Percentiles rank a stretch among this genome's conserved stretches.
phyloP scores from a whole-genome alignment of 352 stramenopile genomes.

The Saprolegnia parasitica region DNA sequence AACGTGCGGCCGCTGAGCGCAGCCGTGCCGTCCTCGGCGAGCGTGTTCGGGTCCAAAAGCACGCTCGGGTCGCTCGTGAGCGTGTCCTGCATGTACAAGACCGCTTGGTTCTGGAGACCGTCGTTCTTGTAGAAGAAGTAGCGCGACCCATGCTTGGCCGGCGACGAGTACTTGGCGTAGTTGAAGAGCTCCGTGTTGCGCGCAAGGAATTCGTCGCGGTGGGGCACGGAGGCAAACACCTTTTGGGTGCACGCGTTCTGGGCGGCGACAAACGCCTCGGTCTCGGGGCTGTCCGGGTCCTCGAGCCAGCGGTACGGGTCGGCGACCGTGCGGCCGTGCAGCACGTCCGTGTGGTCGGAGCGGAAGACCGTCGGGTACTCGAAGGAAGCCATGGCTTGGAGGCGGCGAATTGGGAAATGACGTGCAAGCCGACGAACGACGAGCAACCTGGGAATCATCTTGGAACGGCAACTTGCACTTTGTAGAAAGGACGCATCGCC shows the following conservation, averaged over 20 bases:
- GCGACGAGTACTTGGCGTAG: slow-evolving; percentile 84
- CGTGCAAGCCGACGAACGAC: not conserved
- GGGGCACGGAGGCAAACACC: slow-evolving; percentile 57
- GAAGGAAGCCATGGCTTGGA: not conserved
- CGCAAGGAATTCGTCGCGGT: slow-evolving; percentile 62
- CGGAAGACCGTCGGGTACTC: slow-evolving; percentile 8
- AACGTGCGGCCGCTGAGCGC: slow-evolving; percentile 63
- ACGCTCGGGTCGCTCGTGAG: slow-evolving; percentile 57
- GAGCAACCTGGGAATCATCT: not conserved
- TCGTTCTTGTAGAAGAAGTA: slow-evolving; percentile 87
- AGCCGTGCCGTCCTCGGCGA: slow-evolving; percentile 60
- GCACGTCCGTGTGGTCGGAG: slow-evolving; percentile 29
- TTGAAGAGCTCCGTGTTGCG: slow-evolving; percentile 83
- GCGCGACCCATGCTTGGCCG: slow-evolving; percentile 64
- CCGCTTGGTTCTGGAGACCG: slow-evolving; percentile 82
- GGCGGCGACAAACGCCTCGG: slow-evolving; percentile 67
- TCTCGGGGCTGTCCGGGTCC: slow-evolving; percentile 73
- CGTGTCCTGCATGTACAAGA: slow-evolving; percentile 82
- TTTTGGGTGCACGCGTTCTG: slow-evolving; percentile 70
- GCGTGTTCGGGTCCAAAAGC: slow-evolving; percentile 78
- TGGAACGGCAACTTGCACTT: not conserved
- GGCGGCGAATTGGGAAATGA: slow-evolving; percentile 11
- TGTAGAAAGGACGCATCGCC: not conserved
- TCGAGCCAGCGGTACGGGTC: slow-evolving; percentile 58
- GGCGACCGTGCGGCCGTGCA: slow-evolving; percentile 31